These are phyloP conservation scores for Nicotiana sylvestris DNA, from an alignment of 257 asterid species.

Conservation along the genomic window DNA sequence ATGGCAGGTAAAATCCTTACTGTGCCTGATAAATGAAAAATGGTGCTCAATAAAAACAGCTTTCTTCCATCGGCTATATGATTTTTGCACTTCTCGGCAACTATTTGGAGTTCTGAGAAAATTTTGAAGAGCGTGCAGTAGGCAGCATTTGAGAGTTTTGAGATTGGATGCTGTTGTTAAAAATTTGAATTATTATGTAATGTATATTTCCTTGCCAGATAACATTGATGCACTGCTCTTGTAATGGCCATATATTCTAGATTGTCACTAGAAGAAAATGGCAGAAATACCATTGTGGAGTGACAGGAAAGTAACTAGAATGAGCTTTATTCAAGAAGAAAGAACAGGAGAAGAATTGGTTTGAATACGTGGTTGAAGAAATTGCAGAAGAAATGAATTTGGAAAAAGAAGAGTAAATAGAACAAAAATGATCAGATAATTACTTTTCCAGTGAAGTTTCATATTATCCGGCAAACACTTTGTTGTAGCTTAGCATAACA, in stretches of 20 bases:
- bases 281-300: background rate
- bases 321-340: background rate
- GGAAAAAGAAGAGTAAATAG: background rate
- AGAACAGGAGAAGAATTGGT: background rate
- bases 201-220: background rate
- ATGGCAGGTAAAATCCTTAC: background rate
- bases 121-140: no score
- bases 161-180: no score
- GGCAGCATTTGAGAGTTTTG: no score
- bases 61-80: background rate
- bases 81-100: no score
- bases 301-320: background rate
- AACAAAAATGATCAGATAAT: background rate
- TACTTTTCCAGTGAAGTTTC: background rate
- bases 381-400: background rate
- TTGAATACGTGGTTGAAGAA: background rate
- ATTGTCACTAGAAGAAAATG: background rate
- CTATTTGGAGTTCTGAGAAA: no score
- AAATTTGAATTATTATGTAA: no score
- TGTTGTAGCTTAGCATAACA: no score
- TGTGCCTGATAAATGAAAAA: background rate
- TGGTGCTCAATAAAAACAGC: background rate
- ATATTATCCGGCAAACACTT: background rate
- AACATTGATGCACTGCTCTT: background rate
- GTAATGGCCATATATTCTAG: background rate